A percentile compares a stretch with the other conserved stretches of the same genome.
Conservation (phyloP, 805 yeast genomes). For the Candida nitratophila region DNA sequence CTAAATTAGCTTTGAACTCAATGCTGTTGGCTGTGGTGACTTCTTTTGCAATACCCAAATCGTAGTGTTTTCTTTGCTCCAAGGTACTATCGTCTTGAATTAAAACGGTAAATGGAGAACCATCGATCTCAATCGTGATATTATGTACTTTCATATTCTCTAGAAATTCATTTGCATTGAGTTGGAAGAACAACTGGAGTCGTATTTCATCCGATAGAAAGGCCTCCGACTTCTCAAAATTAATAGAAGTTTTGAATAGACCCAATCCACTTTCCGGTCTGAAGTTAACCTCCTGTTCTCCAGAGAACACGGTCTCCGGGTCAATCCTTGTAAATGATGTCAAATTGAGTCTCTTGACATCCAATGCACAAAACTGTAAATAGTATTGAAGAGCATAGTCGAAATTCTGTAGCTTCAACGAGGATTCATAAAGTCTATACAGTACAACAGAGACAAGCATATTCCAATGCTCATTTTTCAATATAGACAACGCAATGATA, state of each 20-base stretch:
- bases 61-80: neutral
- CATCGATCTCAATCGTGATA: slow-evolving; percentile 12
- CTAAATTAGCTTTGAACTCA: slow-evolving; percentile 10
- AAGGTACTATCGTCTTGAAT: slow-evolving; percentile 6
- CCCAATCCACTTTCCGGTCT: neutral
- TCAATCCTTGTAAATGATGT: slow-evolving; percentile 1
- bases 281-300: neutral
- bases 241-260: slow-evolving; percentile 11
- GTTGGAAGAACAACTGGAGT: slow-evolving; percentile 27
- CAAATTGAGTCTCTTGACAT: slow-evolving; percentile 4
- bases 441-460: slow-evolving; percentile 26
- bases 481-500: slow-evolving; percentile 29
- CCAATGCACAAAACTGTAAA: slow-evolving; percentile 25
- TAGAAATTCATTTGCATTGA: slow-evolving; percentile 18
- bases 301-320: neutral
- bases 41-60: slow-evolving; percentile 1
- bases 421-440: slow-evolving; percentile 32
- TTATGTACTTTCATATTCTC: slow-evolving; percentile 9
- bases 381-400: slow-evolving; percentile 27
- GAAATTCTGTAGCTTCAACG: slow-evolving; percentile 21
- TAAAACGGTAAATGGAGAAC: neutral
- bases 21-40: slow-evolving; percentile 1
- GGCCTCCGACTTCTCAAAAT: slow-evolving; percentile 10
- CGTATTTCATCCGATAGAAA: slow-evolving; percentile 15
- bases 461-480: slow-evolving; percentile 37